Evolutionary conservation across 2,329 filamentous ascomycete species (phyloP), one percentile per base, ranked within the genome.

Genomic region (Botrytis tulipae): DNA sequence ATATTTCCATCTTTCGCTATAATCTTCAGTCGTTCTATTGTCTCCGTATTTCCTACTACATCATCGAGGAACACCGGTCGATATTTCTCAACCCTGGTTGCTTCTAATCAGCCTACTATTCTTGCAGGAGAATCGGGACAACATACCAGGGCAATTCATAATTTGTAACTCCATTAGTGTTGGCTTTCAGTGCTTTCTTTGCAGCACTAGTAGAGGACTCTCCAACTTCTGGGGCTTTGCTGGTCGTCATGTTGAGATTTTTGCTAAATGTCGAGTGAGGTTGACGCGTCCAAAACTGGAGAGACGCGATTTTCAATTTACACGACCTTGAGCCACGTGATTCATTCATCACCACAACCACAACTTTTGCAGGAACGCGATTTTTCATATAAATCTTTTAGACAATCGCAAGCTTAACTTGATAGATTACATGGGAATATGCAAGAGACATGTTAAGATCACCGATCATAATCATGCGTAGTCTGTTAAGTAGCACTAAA

Each of bases 1-100:
- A 99, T 98, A 84, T 99, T 99, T 79, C 96, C 96, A 84, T 98
- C 96, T 83, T 95, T 96, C 65, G 96, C 95, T 79, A 99, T 98
- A 80, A 99, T 98, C 82, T 98, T 98, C 79, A 99, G 86, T 72
- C 96, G 92, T 83, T 98, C 95, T 79, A 99, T 94, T 1, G 96
- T 99, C 82, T 99, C 96, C 32, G 93, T 97, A 83, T 99, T 99
- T 80, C 96, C 96, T 72, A 99, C 96, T 71, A 99, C 91, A 84
- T 99, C 95, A 84, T 98, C 94, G 44, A 99, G 90, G 83, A 97
- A 97, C 71, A 97, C 88, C 1, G 96, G 96, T 57, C 96, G 89
- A 85, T 98, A 99, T 83, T 99, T 99, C 84, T 99, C 96, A 75
- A 99, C 96, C 96, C 95, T 98, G 76, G 51, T 48, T 40, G 40